Conservation (phyloP, 352 stramenopile species). For the Phytophthora hybrid region DNA sequence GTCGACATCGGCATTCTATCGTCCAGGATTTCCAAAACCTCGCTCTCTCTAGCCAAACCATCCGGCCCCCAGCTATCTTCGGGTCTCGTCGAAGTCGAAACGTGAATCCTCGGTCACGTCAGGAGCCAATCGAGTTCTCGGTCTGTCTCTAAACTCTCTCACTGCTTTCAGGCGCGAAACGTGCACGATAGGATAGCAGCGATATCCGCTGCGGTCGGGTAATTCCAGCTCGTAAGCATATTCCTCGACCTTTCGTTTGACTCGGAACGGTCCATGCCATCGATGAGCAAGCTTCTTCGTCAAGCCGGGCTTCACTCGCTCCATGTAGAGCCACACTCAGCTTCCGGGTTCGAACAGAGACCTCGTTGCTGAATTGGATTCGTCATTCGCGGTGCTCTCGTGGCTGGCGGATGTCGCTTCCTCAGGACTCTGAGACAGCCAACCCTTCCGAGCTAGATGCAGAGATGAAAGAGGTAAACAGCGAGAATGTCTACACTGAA, state of each 20-base stretch:
- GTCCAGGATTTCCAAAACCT: no score
- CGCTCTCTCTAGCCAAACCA: no score
- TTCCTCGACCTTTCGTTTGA: no score
- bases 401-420: no score
- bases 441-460: no score
- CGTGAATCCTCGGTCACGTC: not conserved
- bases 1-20: no score
- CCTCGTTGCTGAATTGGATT: not conserved
- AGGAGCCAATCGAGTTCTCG: not conserved
- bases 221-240: not conserved
- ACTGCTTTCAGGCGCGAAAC: not conserved
- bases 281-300: not conserved
- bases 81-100: not conserved
- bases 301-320: constrained; percentile 10
- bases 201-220: not conserved
- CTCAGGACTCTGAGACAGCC: no score
- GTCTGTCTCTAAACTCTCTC: not conserved
- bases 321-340: constrained; percentile 18
- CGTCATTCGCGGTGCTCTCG: not conserved
- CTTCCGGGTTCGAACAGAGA: not conserved
- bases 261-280: no score
- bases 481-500: no score
- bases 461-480: no score
- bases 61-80: no score
- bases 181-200: not conserved